Percentiles rank a stretch among this genome's conserved stretches.
Evolutionary conservation across 1,284 basidiomycete species (phyloP).

Genomic region (Ustilago sp.): DNA sequence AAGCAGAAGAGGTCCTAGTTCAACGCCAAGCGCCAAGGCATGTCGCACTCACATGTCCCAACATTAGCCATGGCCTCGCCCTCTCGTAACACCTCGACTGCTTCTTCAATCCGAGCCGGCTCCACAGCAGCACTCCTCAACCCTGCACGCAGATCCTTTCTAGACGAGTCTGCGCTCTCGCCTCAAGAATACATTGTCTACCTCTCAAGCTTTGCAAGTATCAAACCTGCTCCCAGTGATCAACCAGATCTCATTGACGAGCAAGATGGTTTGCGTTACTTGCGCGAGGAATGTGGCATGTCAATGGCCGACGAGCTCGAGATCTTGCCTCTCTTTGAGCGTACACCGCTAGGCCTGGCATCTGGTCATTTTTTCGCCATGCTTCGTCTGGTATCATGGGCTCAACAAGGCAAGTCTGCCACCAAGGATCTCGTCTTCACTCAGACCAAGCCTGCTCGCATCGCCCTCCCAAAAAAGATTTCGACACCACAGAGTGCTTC

Average conservation of each 20-base stretch:
- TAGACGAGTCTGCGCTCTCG: slow-evolving; percentile 66
- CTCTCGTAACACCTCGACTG: slow-evolving; percentile 31
- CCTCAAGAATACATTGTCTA: slow-evolving; percentile 64
- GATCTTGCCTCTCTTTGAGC: slow-evolving; percentile 68
- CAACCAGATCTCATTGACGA: slow-evolving; percentile 64
- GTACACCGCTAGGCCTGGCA: slow-evolving; percentile 61
- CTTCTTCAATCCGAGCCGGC: slow-evolving; percentile 25
- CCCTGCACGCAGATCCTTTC: slow-evolving; percentile 40
- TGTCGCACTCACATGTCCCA: slow-evolving; percentile 28
- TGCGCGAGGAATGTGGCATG: slow-evolving; percentile 63
- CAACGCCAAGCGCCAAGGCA: slow-evolving; percentile 8
- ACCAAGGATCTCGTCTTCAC: slow-evolving; percentile 61
- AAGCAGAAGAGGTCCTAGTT: slow-evolving; percentile 2
- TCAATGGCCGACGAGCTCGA: slow-evolving; percentile 64
- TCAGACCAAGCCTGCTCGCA: slow-evolving; percentile 59
- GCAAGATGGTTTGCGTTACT: slow-evolving; percentile 64
- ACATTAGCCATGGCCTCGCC: slow-evolving; percentile 24
- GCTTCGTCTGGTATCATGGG: slow-evolving; percentile 66
- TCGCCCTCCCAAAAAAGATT: slow-evolving; percentile 29
- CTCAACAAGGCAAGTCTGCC: slow-evolving; percentile 58
- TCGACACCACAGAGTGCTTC: slow-evolving; percentile 41
- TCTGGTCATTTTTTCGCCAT: slow-evolving; percentile 67
- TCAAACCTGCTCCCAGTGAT: slow-evolving; percentile 62
- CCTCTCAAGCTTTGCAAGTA: slow-evolving; percentile 54
- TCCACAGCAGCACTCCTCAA: slow-evolving; percentile 26